A percentile compares a stretch with the other conserved stretches of the same genome.
These are phyloP conservation scores for Trichocomaceae sp. DNA, from an alignment of 2,329 filamentous ascomycete genomes.

Conservation along the genomic window DNA sequence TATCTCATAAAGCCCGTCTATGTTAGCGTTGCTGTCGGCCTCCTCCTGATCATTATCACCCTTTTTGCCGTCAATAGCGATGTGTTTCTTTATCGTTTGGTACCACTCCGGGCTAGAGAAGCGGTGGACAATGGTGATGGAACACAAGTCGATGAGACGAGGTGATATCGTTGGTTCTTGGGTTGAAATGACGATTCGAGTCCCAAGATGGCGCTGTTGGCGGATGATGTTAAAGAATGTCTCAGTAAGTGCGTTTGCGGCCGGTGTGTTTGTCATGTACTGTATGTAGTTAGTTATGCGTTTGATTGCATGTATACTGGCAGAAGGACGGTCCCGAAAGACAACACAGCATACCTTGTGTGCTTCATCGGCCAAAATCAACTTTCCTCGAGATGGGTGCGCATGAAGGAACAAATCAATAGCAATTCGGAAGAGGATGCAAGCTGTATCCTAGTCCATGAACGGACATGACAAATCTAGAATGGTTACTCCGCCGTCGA, in stretches of 20 bases:
- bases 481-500: slow-evolving; percentile 47
- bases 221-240: slow-evolving; percentile 58
- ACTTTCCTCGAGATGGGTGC: slow-evolving; percentile 45
- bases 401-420: slow-evolving; percentile 60
- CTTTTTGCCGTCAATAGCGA: slow-evolving; percentile 33
- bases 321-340: slow-evolving; percentile 15
- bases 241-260: slow-evolving; percentile 51
- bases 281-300: slow-evolving; percentile 22
- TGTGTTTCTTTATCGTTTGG: slow-evolving; percentile 37
- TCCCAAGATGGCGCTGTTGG: slow-evolving; percentile 62
- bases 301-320: slow-evolving; percentile 5
- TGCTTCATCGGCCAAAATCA: slow-evolving; percentile 69
- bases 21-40: neutral
- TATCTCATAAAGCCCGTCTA: slow-evolving; percentile 18
- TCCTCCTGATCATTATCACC: neutral
- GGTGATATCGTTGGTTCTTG: slow-evolving; percentile 70
- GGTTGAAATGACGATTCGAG: slow-evolving; percentile 64
- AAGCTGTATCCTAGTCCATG: slow-evolving; percentile 59
- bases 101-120: slow-evolving; percentile 64
- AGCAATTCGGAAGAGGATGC: slow-evolving; percentile 66
- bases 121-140: slow-evolving; percentile 64
- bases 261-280: slow-evolving; percentile 55
- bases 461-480: slow-evolving; percentile 69
- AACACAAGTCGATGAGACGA: slow-evolving; percentile 63
- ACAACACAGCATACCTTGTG: slow-evolving; percentile 52